Conservation (phyloP, 345 rosid species). For the Populus davidiana region DNA sequence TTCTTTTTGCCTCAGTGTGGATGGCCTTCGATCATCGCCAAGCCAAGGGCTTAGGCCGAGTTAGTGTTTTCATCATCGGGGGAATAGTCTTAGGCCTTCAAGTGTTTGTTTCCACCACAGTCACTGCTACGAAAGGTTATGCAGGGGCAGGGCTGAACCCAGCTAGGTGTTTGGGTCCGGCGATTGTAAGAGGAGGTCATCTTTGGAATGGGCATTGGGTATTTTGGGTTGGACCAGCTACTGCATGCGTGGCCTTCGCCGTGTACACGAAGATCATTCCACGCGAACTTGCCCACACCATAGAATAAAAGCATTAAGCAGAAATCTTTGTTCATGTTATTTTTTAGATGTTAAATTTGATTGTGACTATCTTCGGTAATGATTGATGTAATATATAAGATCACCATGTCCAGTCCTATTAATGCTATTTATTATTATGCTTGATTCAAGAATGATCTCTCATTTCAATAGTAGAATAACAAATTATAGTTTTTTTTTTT, state of each 20-base stretch:
- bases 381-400: too few relatives aligned
- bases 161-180: slow-evolving; percentile 48
- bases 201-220: slow-evolving; percentile 29
- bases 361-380: too few relatives aligned
- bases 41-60: slow-evolving; percentile 33
- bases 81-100: slow-evolving; percentile 37
- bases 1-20: slow-evolving; percentile 40
- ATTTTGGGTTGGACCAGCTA: slow-evolving; percentile 22
- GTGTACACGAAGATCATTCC: slow-evolving; percentile 25
- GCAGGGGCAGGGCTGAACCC: slow-evolving; percentile 54
- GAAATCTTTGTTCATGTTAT: too few relatives aligned
- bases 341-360: too few relatives aligned
- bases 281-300: slow-evolving; percentile 8
- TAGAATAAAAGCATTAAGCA: too few relatives aligned
- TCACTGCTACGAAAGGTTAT: slow-evolving; percentile 38
- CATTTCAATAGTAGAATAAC: too few relatives aligned
- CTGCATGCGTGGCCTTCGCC: slow-evolving; percentile 9
- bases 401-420: too few relatives aligned
- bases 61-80: slow-evolving; percentile 24
- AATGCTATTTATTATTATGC: too few relatives aligned
- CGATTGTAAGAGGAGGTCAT: slow-evolving; percentile 24
- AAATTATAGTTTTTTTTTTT: too few relatives aligned
- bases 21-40: slow-evolving; percentile 43
- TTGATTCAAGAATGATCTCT: too few relatives aligned
- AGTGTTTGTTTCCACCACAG: slow-evolving; percentile 39